A percentile compares a stretch with the other conserved stretches of the same genome.
These are phyloP conservation scores for Elsinoe ampelina DNA, from an alignment of 2,329 filamentous ascomycete genomes.

Conservation along the genomic window DNA sequence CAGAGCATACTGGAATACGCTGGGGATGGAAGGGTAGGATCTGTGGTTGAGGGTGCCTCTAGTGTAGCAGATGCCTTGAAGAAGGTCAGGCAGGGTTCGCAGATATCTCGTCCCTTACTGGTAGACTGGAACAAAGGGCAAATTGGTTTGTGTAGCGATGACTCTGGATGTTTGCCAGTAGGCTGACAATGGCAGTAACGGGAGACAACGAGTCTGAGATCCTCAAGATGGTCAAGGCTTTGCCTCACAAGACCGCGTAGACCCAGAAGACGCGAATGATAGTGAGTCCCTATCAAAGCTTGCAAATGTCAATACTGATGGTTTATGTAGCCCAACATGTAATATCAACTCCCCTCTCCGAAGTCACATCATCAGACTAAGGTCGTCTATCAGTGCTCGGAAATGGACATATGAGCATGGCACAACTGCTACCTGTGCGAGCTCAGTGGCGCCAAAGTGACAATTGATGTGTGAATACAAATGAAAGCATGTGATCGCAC, in stretches of 20 bases:
- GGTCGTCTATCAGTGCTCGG: background rate
- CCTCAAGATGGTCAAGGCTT: constrained; percentile 62
- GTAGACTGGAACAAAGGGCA: constrained; percentile 94
- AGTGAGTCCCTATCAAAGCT: background rate
- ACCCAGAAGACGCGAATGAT: background rate
- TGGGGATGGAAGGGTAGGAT: constrained; percentile 50
- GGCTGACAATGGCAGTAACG: constrained; percentile 36
- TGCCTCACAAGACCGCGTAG: constrained; percentile 35
- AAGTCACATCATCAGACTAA: background rate
- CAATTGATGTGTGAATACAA: no score
- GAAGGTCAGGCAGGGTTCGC: constrained; percentile 60
- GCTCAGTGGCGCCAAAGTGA: no score
- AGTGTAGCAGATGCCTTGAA: constrained; percentile 69
- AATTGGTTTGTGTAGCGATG: constrained; percentile 43
- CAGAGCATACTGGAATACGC: constrained; percentile 77
- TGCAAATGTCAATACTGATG: background rate
- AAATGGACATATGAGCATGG: no score
- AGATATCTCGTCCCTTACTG: constrained; percentile 67
- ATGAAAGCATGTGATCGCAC: background rate
- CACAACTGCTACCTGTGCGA: no score
- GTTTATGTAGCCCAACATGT: background rate
- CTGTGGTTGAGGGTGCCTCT: constrained; percentile 65
- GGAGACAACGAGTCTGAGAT: constrained; percentile 85
- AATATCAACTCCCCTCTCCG: background rate
- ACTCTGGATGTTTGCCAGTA: background rate